Base-by-base conservation (phyloP, 352 stramenopile genomes). In the Bremia lactucae region DNA sequence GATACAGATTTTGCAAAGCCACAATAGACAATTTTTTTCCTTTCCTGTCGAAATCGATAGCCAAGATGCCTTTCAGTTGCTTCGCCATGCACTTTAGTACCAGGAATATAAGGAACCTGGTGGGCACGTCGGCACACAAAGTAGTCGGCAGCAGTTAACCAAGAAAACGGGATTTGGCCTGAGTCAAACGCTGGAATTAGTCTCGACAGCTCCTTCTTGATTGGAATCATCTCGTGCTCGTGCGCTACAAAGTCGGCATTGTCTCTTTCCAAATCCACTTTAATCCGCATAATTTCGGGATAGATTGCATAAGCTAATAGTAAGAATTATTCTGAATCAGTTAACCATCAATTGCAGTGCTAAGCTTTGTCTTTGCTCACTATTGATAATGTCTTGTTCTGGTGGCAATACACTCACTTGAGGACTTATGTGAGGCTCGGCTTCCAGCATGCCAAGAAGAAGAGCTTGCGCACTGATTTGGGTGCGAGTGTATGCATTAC, bases 371-470 rank as follows among this genome's bases (percentile, higher is more conserved):
- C 20, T 38, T n/a, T 24, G 62, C 66, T 42, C 42, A 90, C 78
- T 83, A 59, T 90, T 86, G 49, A 90, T 87, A 25, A 88, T 87
- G 52, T 90, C 75, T 16, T 52, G 48, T 42, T 85, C 58, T 1
- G 64, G 58, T n/a, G 69, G 64, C 2, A 90, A 52, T 20, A 90
- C 70, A 23, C 74, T 49, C 6, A 90, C 54, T 3, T 28, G 47
- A 26, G 65, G 71, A 6, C 36, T 43, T 18, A 81, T 21, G 4
- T 70, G 54, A 4, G 37, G 52, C 11, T 77, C 42, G 21, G 59
- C 56, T 2, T 41, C 42, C 5, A 85, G 45, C 35, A 91, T 54
- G 2, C 63, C 69, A 1, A 35, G 51, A 13, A 91, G 55, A 22
- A 91, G 42, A 24, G 72, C 65, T 49, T 86, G 70, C 9, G 70